Base-by-base conservation (phyloP, 1,284 basidiomycete species). In the Naganishia sp. region DNA sequence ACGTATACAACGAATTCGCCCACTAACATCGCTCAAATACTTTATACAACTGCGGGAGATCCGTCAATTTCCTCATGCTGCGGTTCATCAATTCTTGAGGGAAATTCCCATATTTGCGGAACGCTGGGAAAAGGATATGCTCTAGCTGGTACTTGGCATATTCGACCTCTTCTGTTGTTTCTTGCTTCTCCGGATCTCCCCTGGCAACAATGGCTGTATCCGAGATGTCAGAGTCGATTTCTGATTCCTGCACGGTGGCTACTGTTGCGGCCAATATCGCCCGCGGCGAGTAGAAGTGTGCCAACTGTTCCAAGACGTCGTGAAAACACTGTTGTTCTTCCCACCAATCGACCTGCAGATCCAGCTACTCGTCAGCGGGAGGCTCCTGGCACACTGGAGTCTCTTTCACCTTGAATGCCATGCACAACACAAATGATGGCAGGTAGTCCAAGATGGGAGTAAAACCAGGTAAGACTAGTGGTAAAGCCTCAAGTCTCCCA, bases 321-420 rank as follows among this genome's bases (percentile, higher is more conserved):
- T 86, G 84, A 74, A 99, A 98, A 76, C 95, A 99, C 66, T 85
- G 86, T 57, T 83, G 82, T 77, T 99, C 96, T 2, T 86, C 83
- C 9, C 83, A 83, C 95, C 95, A 99, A 72, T 94, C 83, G 32
- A 97, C 92, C 87, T 95, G 72, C 2, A 71, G 68, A 32, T 73
- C 76, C 73, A 28, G 6, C 13, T 41, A 39, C 64, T n/a, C 28
- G 28, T 53, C 43, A 45, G 39, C 39, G 32, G 15, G 21, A 18
- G 7, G n/a, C 18, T 7, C 18, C 17, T 31, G 17, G 21, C 15
- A 5, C 21, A 25, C 66, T 47, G 67, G 15, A n/a, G 52, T 4
- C 28, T 13, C 49, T 32, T 81, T 71, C 68, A 90, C 90, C 82
- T 90, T 87, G 23, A 91, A 89, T 0, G 90, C 92, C 2, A 94